A percentile compares a stretch with the other conserved stretches of the same genome.
Evolutionary conservation across 2,329 filamentous ascomycete genomes (phyloP).

Genomic region (Colletotrichum liaoningense): DNA sequence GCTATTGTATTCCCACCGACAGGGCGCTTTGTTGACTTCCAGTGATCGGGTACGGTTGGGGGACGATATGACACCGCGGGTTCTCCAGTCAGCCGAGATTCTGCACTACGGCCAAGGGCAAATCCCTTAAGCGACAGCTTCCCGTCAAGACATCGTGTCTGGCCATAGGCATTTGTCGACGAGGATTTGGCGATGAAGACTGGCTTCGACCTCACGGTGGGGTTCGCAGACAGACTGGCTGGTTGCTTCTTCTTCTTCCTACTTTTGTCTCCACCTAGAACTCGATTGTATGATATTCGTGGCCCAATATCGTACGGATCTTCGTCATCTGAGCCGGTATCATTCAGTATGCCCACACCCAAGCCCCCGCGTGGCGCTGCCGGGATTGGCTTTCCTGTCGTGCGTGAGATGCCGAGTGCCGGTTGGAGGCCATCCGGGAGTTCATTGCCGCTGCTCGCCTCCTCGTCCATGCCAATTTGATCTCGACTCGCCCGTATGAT

Average conservation of each 20-base stretch:
- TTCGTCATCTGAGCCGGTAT: constrained; percentile 94
- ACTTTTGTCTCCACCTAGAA: constrained; percentile 84
- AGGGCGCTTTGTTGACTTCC: constrained; percentile 69
- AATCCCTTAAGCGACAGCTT: constrained; percentile 85
- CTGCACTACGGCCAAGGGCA: constrained; percentile 69
- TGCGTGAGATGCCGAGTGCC: constrained; percentile 38
- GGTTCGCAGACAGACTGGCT: constrained; percentile 65
- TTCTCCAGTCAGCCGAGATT: constrained; percentile 57
- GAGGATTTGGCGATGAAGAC: constrained; percentile 76
- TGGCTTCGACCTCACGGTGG: constrained; percentile 73
- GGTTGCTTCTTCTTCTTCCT: constrained; percentile 72
- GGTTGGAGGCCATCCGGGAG: background rate
- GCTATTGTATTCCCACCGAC: background rate
- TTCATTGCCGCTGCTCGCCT: background rate
- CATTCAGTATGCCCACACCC: constrained; percentile 89
- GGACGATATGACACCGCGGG: constrained; percentile 66
- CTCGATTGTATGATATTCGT: constrained; percentile 85
- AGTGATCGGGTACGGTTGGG: constrained; percentile 77
- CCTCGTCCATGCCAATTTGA: constrained; percentile 31
- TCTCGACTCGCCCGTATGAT: background rate
- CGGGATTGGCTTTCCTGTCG: constrained; percentile 57
- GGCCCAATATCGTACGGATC: constrained; percentile 94
- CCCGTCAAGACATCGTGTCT: constrained; percentile 83
- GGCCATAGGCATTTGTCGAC: constrained; percentile 41
- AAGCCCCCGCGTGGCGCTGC: constrained; percentile 71